phyloP scores from a whole-genome alignment of 2,329 filamentous ascomycete species.

The Cladosporium sp. region DNA sequence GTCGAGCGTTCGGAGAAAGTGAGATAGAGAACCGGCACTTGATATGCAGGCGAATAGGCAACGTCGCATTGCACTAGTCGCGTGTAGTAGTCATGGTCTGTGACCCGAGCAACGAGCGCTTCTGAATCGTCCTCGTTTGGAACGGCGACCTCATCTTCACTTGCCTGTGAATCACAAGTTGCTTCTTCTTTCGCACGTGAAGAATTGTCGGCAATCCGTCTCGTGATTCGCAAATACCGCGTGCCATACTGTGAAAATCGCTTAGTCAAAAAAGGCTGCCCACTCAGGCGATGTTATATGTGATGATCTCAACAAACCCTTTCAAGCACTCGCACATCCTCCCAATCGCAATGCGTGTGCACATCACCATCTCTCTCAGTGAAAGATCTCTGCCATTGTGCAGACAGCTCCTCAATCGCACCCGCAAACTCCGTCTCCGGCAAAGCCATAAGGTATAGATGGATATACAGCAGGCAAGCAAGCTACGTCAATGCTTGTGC shows the following conservation, averaged over 20 bases:
- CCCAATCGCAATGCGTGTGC: background rate
- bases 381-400: background rate
- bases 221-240: conserved; percentile 12
- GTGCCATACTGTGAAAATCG: background rate
- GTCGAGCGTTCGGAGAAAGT: conserved; percentile 30
- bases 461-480: background rate
- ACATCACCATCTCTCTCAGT: background rate
- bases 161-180: background rate
- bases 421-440: background rate
- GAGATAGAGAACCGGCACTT: conserved; percentile 50
- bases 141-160: background rate
- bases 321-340: conserved; percentile 5
- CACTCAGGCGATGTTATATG: background rate
- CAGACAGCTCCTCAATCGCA: conserved; percentile 1
- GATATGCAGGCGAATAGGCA: conserved; percentile 47
- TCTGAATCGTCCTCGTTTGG: conserved; percentile 14
- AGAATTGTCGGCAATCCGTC: background rate
- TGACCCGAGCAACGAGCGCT: background rate
- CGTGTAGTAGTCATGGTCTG: background rate
- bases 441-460: background rate
- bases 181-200: background rate
- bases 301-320: background rate
- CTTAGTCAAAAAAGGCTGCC: background rate
- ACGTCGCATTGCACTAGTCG: conserved; percentile 41
- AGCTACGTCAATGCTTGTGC: background rate